A percentile compares a stretch with the other conserved stretches of the same genome.
These are phyloP conservation scores for Xylariomycetidae sp. DNA, from an alignment of 2,329 filamentous ascomycete species.

Conservation along the genomic window DNA sequence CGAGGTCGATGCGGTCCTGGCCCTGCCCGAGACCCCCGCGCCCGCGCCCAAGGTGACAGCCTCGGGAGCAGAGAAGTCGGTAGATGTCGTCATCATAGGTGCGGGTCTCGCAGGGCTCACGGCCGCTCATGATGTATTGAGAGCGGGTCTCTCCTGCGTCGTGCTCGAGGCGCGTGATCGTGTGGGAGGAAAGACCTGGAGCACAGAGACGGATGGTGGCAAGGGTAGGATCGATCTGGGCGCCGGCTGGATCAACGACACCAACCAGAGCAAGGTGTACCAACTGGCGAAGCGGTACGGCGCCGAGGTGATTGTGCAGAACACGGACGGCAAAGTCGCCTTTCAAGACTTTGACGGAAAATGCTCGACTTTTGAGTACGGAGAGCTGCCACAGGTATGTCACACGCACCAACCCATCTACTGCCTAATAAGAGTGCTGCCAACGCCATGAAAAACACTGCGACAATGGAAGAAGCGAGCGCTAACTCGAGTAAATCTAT, in stretches of 20 bases:
- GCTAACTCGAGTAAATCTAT: not conserved
- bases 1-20: slow-evolving; percentile 38
- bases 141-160: slow-evolving; percentile 32
- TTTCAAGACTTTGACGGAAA: slow-evolving; percentile 12
- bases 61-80: not conserved
- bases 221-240: slow-evolving; percentile 44
- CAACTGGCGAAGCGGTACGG: slow-evolving; percentile 35
- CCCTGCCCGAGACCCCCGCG: slow-evolving; percentile 8
- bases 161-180: slow-evolving; percentile 46
- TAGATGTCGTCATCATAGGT: slow-evolving; percentile 37
- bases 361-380: slow-evolving; percentile 13
- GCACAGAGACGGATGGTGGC: slow-evolving; percentile 24
- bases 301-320: slow-evolving; percentile 43
- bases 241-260: slow-evolving; percentile 58
- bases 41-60: not conserved
- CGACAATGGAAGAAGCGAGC: no score
- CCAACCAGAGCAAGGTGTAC: slow-evolving; percentile 42
- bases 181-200: slow-evolving; percentile 49
- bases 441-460: no score
- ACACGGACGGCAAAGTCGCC: slow-evolving; percentile 38
- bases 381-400: slow-evolving; percentile 13
- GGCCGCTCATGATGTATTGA: slow-evolving; percentile 30
- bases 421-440: no score
- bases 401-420: no score
- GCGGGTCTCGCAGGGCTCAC: slow-evolving; percentile 37